Evolutionary conservation across 2,329 filamentous ascomycete species (phyloP), one percentile per base, ranked within the genome.

Genomic region (Venturia aucupariae): DNA sequence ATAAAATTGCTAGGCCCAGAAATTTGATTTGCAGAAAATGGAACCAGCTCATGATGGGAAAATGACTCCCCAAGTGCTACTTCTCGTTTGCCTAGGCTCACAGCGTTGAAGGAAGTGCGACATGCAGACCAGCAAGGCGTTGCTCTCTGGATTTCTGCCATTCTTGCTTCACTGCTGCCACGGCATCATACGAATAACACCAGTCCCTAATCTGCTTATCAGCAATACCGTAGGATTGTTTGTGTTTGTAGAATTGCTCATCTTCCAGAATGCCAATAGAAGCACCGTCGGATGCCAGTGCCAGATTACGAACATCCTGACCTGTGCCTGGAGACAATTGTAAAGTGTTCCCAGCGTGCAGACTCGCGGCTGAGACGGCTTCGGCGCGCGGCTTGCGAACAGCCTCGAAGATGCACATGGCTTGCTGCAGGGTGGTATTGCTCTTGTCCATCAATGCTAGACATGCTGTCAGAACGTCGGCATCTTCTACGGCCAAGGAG

Each of bases 401-500:
- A 27, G 63, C 59, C 44, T 68, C 62, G 24, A 68, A 69, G 39
- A 69, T 22, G 17, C 10, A 32, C 64, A 68, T 62, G 13, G 68
- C 65, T 39, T 27, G 7, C 10, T 46, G 24, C 27, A 39, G 24
- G 35, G 4, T 51, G 30, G 13, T 15, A 64, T 42, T 13, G 66
- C 44, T 30, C 11, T 22, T 35, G 6, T 46, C 42, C 22, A 38
- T 19, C 22, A 39, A 38, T n/a, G 11, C 35, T 46, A 62, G 32
- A 39, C 61, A 62, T 24, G 38, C 41, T 44, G 38, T 60, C 5
- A 69, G 61, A 7, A 63, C 66, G 15, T 65, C 64, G n/a, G 68
- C 68, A 64, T 69, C 68, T 38, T 69, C 67, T 17, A 69, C 67
- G n/a, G 68, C 68, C 42, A 69, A 55, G 11, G 66, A 65, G n/a